phyloP scores from a whole-genome alignment of 345 rosid genomes.

The Firmiana major region DNA sequence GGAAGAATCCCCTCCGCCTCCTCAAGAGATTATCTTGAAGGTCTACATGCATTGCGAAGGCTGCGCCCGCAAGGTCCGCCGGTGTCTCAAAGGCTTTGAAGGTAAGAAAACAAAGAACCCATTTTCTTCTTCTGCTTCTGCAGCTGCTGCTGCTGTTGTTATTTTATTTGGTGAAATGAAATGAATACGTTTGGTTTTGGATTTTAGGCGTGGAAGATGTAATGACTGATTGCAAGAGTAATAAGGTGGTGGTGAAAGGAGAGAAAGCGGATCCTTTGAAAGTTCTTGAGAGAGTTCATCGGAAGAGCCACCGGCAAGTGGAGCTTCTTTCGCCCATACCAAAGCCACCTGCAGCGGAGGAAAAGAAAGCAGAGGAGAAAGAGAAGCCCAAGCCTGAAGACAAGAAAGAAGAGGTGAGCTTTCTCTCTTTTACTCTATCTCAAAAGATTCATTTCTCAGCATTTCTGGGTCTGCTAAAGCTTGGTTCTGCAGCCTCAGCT shows the following conservation, averaged over 20 bases:
- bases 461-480: not conserved
- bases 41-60: slow-evolving; percentile 99
- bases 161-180: not conserved
- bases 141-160: no score
- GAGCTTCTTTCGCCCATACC: slow-evolving; percentile 89
- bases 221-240: slow-evolving; percentile 66
- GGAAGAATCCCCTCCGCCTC: slow-evolving; percentile 43
- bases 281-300: slow-evolving; percentile 71
- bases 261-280: slow-evolving; percentile 87
- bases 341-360: slow-evolving; percentile 58
- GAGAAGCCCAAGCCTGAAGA: slow-evolving; percentile 55
- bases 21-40: slow-evolving; percentile 68
- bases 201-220: slow-evolving; percentile 81
- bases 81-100: slow-evolving; percentile 70
- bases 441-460: not conserved
- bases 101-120: slow-evolving; percentile 30
- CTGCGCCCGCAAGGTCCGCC: slow-evolving; percentile 82
- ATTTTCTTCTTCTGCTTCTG: not conserved
- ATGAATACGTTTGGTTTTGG: not conserved
- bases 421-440: not conserved
- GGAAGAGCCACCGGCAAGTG: slow-evolving; percentile 78
- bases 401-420: slow-evolving; percentile 68
- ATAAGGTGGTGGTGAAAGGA: slow-evolving; percentile 90
- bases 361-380: slow-evolving; percentile 49
- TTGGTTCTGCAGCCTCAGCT: slow-evolving; percentile 48